Conservation (phyloP, 257 asterid genomes). For the Cinchona pubescens region DNA sequence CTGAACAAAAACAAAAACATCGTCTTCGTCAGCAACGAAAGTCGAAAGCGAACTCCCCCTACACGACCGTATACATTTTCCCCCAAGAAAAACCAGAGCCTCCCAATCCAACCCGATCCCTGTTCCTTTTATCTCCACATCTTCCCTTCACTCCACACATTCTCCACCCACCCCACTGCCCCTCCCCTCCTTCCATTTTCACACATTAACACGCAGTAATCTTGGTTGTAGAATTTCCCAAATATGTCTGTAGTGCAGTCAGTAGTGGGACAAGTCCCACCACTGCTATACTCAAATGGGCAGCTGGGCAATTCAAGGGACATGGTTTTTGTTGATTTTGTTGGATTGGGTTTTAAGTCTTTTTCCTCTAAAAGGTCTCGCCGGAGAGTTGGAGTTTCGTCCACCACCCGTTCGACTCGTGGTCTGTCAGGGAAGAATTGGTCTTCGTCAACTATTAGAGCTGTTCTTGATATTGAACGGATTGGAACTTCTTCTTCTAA, state of each 20-base stretch:
- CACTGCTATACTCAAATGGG: conserved; percentile 32
- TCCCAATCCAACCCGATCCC: conserved; percentile 15
- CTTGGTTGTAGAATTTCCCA: neutral
- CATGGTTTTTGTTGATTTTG: conserved; percentile 34
- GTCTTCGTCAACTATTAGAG: conserved; percentile 22
- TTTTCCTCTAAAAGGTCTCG: conserved; percentile 25
- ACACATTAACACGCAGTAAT: neutral
- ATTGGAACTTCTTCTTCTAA: conserved; percentile 9
- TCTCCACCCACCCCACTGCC: neutral
- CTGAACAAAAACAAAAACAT: neutral
- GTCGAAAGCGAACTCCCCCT: conserved; percentile 5
- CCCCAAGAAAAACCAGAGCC: conserved; percentile 10
- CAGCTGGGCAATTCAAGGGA: conserved; percentile 24
- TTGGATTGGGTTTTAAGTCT: conserved; percentile 31
- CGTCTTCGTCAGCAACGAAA: neutral
- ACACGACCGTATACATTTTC: neutral
- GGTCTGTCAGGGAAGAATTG: conserved; percentile 21
- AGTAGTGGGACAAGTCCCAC: conserved; percentile 37
- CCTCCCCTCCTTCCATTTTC: neutral
- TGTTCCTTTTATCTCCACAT: conserved; percentile 25
- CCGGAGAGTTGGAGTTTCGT: conserved; percentile 29
- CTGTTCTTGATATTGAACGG: conserved; percentile 39
- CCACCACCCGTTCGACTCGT: conserved; percentile 19
- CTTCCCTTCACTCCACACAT: conserved; percentile 29
- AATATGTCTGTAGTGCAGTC: conserved; percentile 33